A percentile compares a stretch with the other conserved stretches of the same genome.
phyloP scores from a whole-genome alignment of 139 green algal species.

The Micractinium sp. region DNA sequence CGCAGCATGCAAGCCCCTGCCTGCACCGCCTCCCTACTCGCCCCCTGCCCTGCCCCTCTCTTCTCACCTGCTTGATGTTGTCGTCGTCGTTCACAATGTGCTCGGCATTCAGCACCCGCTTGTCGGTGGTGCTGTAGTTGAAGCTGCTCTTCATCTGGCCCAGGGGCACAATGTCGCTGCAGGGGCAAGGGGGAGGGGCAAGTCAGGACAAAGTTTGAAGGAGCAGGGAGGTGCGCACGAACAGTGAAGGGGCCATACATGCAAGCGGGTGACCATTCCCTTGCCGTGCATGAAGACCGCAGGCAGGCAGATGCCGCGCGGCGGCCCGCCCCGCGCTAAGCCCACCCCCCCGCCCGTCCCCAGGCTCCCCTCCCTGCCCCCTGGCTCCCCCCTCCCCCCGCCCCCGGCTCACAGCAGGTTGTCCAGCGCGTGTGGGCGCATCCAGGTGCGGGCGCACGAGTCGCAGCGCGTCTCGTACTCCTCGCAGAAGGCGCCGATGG shows the following conservation, averaged over 20 bases:
- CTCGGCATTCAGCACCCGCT: conserved; percentile 90
- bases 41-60: not conserved
- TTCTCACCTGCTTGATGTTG: conserved; percentile 90
- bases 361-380: not conserved
- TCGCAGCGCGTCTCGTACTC: conserved; percentile 81
- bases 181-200: not conserved
- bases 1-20: not conserved
- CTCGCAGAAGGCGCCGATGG: conserved; percentile 69
- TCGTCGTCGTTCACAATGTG: conserved; percentile 88
- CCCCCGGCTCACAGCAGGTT: conserved; percentile 74
- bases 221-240: not conserved
- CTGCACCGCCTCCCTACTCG: not conserved
- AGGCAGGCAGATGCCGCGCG: not conserved
- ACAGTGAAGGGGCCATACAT: too few species aligned
- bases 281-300: too few species aligned
- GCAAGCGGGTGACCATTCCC: too few species aligned
- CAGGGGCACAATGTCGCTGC: conserved; percentile 87
- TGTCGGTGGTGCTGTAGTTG: conserved; percentile 88
- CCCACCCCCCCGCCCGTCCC: too few species aligned
- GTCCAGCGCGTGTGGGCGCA: conserved; percentile 84
- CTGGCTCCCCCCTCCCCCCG: not conserved
- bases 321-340: too few species aligned
- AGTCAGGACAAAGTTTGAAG: not conserved
- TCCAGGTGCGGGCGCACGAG: conserved; percentile 84
- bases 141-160: conserved; percentile 77